Evolutionary conservation across 495 filamentous ascomycete genomes (phyloP).

Genomic region (Neurospora discreta): DNA sequence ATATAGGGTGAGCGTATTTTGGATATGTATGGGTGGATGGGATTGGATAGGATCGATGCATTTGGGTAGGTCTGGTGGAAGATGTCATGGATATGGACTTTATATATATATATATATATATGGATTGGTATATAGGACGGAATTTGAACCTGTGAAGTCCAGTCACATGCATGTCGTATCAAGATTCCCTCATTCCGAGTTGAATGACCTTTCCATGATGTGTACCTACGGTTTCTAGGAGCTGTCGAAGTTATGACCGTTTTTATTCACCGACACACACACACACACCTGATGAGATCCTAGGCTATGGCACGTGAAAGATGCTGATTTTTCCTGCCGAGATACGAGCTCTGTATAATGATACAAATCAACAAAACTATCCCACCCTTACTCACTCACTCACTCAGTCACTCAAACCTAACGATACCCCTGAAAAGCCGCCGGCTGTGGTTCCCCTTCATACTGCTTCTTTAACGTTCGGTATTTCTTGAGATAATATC

Average conservation of each 20-base stretch:
- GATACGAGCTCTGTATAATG: too few species aligned
- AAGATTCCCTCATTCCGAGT: too few species aligned
- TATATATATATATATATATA: too few species aligned
- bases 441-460: neutral
- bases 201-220: too few species aligned
- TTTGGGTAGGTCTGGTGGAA: neutral
- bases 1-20: neutral
- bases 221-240: too few species aligned
- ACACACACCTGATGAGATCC: too few species aligned
- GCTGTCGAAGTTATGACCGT: too few species aligned
- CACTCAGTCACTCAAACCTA: neutral
- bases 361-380: too few species aligned
- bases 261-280: too few species aligned
- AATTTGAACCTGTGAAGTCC: neutral
- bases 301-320: too few species aligned
- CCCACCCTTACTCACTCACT: too few species aligned
- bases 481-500: conserved; percentile 93
- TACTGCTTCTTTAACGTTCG: conserved; percentile 58
- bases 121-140: neutral
- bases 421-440: neutral
- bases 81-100: neutral
- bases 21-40: neutral
- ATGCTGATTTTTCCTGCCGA: too few species aligned
- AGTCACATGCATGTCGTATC: neutral
- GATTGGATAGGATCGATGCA: neutral